These are phyloP conservation scores for Stachybotrys chlorohalonatus DNA, from an alignment of 2,329 filamentous ascomycete genomes.

Conservation along the genomic window DNA sequence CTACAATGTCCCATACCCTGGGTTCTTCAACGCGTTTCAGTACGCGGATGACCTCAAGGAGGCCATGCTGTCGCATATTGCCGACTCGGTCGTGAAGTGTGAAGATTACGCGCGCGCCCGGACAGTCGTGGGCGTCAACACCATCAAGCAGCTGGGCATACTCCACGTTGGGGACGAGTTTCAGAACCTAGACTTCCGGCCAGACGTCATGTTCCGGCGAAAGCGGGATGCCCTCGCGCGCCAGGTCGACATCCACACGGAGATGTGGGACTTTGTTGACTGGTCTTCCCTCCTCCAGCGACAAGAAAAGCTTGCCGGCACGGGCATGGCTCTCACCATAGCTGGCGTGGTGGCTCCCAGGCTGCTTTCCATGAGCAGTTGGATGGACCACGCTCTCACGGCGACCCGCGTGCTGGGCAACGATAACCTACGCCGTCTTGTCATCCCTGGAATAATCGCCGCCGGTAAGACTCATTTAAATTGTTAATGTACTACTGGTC, in stretches of 20 bases:
- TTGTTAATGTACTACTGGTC: not conserved
- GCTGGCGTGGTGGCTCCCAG: slow-evolving; percentile 77
- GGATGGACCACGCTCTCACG: slow-evolving; percentile 80
- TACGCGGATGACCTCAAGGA: slow-evolving; percentile 90
- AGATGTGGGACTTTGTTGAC: slow-evolving; percentile 92
- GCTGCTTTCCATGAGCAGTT: slow-evolving; percentile 73
- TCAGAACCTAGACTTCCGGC: slow-evolving; percentile 75
- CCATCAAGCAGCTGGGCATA: slow-evolving; percentile 81
- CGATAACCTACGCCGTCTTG: slow-evolving; percentile 69
- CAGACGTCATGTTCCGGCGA: slow-evolving; percentile 89
- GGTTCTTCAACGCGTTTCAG: slow-evolving; percentile 74
- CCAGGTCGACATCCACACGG: slow-evolving; percentile 79
- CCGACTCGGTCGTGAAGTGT: slow-evolving; percentile 66
- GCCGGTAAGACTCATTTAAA: slow-evolving; percentile 53
- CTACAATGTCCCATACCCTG: slow-evolving; percentile 78
- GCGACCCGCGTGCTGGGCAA: slow-evolving; percentile 73
- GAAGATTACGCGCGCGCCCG: slow-evolving; percentile 77
- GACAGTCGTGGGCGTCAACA: slow-evolving; percentile 72
- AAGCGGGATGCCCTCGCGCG: slow-evolving; percentile 73
- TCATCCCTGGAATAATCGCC: slow-evolving; percentile 70
- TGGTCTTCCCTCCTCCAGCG: slow-evolving; percentile 71
- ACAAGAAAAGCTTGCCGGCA: slow-evolving; percentile 91
- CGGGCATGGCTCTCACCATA: slow-evolving; percentile 88
- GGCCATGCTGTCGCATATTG: slow-evolving; percentile 84
- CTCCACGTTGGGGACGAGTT: slow-evolving; percentile 84